These are phyloP conservation scores for Xylaria digitata DNA, from an alignment of 2,329 filamentous ascomycete species.

Conservation along the genomic window DNA sequence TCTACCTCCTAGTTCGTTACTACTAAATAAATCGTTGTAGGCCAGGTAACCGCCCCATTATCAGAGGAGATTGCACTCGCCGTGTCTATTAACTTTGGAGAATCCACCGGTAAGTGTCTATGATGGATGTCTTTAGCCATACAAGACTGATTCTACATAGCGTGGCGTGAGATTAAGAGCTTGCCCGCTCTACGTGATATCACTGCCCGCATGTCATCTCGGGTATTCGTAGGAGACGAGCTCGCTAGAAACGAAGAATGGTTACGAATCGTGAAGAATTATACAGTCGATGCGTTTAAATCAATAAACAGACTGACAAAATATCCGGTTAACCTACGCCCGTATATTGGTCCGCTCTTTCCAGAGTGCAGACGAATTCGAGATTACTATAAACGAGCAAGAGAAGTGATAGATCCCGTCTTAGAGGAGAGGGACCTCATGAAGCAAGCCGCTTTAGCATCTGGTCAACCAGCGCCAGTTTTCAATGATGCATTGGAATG, in stretches of 20 bases:
- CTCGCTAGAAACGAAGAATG: slow-evolving; percentile 58
- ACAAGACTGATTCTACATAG: slow-evolving; percentile 41
- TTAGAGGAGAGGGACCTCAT: slow-evolving; percentile 40
- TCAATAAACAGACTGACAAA: slow-evolving; percentile 50
- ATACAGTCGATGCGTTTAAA: slow-evolving; percentile 50
- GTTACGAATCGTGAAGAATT: slow-evolving; percentile 55
- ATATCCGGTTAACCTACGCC: slow-evolving; percentile 53
- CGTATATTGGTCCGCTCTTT: slow-evolving; percentile 56
- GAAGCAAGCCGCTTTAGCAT: slow-evolving; percentile 32
- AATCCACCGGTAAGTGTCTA: slow-evolving; percentile 34
- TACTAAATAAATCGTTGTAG: slow-evolving; percentile 32
- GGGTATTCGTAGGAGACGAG: slow-evolving; percentile 58
- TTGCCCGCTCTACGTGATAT: slow-evolving; percentile 50
- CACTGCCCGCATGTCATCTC: slow-evolving; percentile 59
- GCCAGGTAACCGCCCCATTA: slow-evolving; percentile 33
- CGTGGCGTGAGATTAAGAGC: slow-evolving; percentile 54
- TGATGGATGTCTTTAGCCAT: neutral
- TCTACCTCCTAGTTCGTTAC: neutral
- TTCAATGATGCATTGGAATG: slow-evolving; percentile 55
- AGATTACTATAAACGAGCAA: slow-evolving; percentile 46
- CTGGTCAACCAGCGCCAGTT: slow-evolving; percentile 32
- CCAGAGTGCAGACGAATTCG: slow-evolving; percentile 52
- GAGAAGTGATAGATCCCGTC: slow-evolving; percentile 36
- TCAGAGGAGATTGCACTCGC: slow-evolving; percentile 37
- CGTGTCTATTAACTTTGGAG: slow-evolving; percentile 27